Evolutionary conservation across 306 rosid genomes (phyloP).

Genomic region (Boehmeria nivea): DNA sequence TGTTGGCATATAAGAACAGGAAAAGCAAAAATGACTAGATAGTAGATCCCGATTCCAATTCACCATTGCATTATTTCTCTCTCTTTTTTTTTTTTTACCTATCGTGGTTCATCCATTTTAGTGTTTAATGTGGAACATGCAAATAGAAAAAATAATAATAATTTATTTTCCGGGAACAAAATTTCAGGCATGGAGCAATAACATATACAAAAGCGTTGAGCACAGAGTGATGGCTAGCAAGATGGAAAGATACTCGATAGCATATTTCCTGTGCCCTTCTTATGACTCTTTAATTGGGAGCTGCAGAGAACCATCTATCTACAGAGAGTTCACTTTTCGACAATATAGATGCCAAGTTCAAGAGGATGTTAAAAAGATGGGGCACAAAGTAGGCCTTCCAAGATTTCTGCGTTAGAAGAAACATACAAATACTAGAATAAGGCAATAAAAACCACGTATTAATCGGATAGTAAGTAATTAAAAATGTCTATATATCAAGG

Average conservation of each 20-base stretch:
- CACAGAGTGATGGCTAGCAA: conserved; percentile 69
- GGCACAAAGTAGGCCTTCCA: conserved; percentile 72
- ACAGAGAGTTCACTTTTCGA: conserved; percentile 68
- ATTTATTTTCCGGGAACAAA: conserved; percentile 7
- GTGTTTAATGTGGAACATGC: too few relatives aligned
- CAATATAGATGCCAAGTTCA: conserved; percentile 69
- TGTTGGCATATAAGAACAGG: neutral
- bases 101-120: too few relatives aligned
- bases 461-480: neutral
- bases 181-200: conserved; percentile 88
- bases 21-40: too few relatives aligned
- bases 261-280: conserved; percentile 86
- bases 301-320: conserved; percentile 61
- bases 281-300: conserved; percentile 58
- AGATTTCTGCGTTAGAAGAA: conserved; percentile 42
- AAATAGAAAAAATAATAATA: neutral
- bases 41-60: too few relatives aligned
- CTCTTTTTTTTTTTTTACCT: too few relatives aligned
- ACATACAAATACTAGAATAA: neutral
- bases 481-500: neutral
- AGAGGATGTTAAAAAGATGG: conserved; percentile 65
- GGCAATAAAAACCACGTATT: neutral
- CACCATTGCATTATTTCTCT: too few relatives aligned
- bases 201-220: conserved; percentile 75
- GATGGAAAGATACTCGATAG: conserved; percentile 67